Evolutionary conservation across 2,329 filamentous ascomycete species (phyloP), one percentile per base, ranked within the genome.

Genomic region (Sporothrix protearum): DNA sequence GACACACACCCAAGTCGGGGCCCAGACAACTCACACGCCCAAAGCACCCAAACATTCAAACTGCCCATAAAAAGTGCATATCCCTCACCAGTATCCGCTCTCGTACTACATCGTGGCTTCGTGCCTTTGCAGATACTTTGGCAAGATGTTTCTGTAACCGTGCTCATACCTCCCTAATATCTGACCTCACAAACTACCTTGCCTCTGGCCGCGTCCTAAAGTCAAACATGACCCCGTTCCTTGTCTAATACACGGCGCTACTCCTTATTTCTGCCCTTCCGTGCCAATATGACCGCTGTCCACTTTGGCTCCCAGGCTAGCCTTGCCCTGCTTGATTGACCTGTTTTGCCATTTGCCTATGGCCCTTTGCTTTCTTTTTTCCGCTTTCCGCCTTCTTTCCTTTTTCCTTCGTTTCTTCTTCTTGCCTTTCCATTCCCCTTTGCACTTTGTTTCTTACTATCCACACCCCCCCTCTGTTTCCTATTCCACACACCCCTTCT

Each of bases 211-310:
- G 51, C 72, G 76, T 75, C 73, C 74, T 69, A 76, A 72, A 76
- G 75, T 77, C 74, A 76, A 76, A 75, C 76, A 75, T 73, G 76
- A 76, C 77, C 77, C 78, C 76, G 75, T 76, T 74, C 74, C 61
- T 71, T 72, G 71, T 69, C 71, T 69, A 71, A 63, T 71, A 47
- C 71, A 67, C 73, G 51, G 53, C 47, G 49, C 69, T 61, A 67
- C 68, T 70, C 68, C 68, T 39, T 70, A 33, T 66, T 70, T 70
- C 51, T 72, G 57, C 74, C 76, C 72, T 75, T 78, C 78, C 78
- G 75, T 76, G 77, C 76, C 77, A 75, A 76, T 74, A 77, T 77
- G 76, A 28, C 22, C 6, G 10, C 28, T 55, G 67, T 63, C 71
- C 68, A 72, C 70, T 49, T 72, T 66, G 30, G 19, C 39, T 51